Conservation (phyloP, 768 basidiomycete genomes). For the Ephemerocybe angulata region DNA sequence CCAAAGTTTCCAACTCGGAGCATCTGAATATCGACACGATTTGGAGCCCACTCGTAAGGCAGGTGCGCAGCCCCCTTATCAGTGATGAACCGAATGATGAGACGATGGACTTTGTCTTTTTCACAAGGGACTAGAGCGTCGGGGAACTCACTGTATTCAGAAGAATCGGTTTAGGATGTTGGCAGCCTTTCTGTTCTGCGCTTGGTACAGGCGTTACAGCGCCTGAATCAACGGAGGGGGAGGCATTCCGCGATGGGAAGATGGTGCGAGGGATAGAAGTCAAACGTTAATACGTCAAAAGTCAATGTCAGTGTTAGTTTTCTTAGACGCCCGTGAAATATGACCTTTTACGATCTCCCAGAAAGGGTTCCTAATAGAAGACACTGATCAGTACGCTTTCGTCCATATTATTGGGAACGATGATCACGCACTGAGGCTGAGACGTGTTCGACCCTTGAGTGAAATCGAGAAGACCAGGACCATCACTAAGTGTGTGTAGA, state of each 20-base stretch:
- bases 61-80: slow-evolving; percentile 56
- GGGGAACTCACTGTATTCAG: slow-evolving; percentile 57
- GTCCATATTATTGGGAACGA: not conserved
- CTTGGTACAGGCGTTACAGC: slow-evolving; percentile 64
- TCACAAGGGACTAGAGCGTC: not conserved
- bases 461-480: slow-evolving; percentile 77
- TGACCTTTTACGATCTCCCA: slow-evolving; percentile 76
- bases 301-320: slow-evolving; percentile 10
- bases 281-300: not conserved
- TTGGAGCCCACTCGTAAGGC: slow-evolving; percentile 75
- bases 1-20: slow-evolving; percentile 70
- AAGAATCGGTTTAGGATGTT: slow-evolving; percentile 74
- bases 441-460: slow-evolving; percentile 69
- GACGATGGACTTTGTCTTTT: slow-evolving; percentile 10
- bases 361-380: slow-evolving; percentile 58
- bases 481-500: slow-evolving; percentile 46
- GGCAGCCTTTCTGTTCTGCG: slow-evolving; percentile 62
- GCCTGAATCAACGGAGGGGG: slow-evolving; percentile 28
- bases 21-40: slow-evolving; percentile 73
- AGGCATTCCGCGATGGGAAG: not conserved
- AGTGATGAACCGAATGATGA: slow-evolving; percentile 9
- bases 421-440: slow-evolving; percentile 43
- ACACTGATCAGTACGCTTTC: not conserved
- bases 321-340: slow-evolving; percentile 5
- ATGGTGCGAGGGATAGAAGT: not conserved